Evolutionary conservation across 1,284 basidiomycete species (phyloP), one percentile per base, ranked within the genome.

Genomic region (Moesziomyces globuligerus): DNA sequence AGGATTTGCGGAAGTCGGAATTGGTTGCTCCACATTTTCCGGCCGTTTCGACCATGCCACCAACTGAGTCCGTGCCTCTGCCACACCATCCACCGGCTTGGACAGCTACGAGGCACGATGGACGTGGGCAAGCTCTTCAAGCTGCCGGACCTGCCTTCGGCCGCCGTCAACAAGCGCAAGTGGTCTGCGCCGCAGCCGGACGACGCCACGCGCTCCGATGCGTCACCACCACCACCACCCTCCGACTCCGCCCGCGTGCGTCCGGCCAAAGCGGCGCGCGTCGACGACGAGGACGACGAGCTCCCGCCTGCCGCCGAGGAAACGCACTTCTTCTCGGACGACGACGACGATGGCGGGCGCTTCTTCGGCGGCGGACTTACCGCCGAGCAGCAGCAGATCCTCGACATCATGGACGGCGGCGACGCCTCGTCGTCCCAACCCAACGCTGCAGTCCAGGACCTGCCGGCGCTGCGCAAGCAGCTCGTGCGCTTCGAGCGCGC

Each of bases 401-500:
- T 81, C 17, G 75, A 81, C 38, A 80, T 81, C 38, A 77, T 81
- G 72, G 72, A 78, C 47, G 47, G 59, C 3, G 56, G 34, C 21
- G 46, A 49, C 13, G 25, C 37, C 25, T 50, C 67, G 23, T 53
- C 52, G n/a, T n/a, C n/a, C n/a, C n/a, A n/a, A n/a, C n/a, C n/a
- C 36, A 6, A 34, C 17, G 17, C 41, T 3, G 26, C 64, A 0
- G 26, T 29, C 7, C 24, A 29, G 17, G 55, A 64, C 15, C 38
- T 64, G 0, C 34, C 59, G 2, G 29, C 51, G 3, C 44, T 70
- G 13, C 88, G 92, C 50, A 87, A 90, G 72, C 85, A 91, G 58
- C 85, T 98, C 13, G 84, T 91, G 29, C 87, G 88, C 39, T 91
- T 98, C 71, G 94, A 98, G 83, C 87, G 92, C 20, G 89, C 91